phyloP scores from a whole-genome alignment of 2,329 filamentous ascomycete genomes.

The Phialophora chinensis region DNA sequence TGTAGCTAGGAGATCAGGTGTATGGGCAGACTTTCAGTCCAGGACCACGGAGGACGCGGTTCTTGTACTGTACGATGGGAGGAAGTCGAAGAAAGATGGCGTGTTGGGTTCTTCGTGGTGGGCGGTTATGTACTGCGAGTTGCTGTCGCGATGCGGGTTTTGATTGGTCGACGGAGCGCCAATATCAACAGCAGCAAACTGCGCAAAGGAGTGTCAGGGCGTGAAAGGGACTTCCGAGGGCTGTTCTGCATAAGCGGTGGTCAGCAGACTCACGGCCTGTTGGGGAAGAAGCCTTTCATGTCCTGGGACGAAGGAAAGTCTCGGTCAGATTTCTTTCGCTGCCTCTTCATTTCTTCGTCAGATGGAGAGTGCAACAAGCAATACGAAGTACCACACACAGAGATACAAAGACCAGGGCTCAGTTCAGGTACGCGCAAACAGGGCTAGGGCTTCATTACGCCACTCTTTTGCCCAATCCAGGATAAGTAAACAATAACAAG shows the following conservation, averaged over 20 bases:
- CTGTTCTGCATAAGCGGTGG: not conserved
- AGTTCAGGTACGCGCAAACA: no score
- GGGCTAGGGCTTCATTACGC: not conserved
- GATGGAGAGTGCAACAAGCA: not conserved
- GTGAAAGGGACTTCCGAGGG: not conserved
- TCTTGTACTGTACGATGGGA: not conserved
- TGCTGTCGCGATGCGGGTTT: not conserved
- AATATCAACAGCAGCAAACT: not conserved
- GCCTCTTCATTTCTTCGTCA: not conserved
- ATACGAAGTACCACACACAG: not conserved
- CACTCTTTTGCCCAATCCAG: not conserved
- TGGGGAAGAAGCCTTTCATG: not conserved
- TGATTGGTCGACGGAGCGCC: not conserved
- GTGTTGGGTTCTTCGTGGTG: not conserved
- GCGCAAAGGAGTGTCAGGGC: not conserved
- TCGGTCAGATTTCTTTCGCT: not conserved
- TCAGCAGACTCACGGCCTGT: not conserved
- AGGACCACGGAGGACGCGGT: not conserved
- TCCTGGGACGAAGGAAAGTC: not conserved
- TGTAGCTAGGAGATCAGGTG: not conserved
- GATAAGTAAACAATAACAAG: not conserved
- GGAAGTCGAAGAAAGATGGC: not conserved
- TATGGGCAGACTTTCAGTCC: not conserved
- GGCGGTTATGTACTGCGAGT: not conserved
- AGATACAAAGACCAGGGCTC: not conserved